Evolutionary conservation across 257 asterid species (phyloP), one percentile per base, ranked within the genome.

Genomic region (Osmanthus fragrans): DNA sequence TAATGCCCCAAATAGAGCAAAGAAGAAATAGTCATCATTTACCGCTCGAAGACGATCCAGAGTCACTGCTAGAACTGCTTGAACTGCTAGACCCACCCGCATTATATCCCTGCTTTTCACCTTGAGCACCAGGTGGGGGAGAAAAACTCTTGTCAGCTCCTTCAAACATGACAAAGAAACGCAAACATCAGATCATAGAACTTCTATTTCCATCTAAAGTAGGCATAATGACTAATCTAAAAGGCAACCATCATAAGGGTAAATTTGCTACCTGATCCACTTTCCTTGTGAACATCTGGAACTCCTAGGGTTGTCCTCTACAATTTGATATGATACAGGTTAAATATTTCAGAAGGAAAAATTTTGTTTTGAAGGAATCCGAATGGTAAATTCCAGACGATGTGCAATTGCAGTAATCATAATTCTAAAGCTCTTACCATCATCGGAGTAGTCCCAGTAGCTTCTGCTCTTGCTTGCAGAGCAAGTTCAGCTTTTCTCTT

Each of bases 401-500:
- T 47, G 56, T 47, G 56, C 21, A 47, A 47, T 47, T 47, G 21
- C 56, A 47, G 58, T 1, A 16, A 47, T 5, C 58, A 16, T 47
- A 16, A 47, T 47, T 47, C 58, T 68, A 60, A 47, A 76, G 60
- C 73, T 71, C 94, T 81, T 87, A 92, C 98, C 74, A 70, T 64
- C 36, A 45, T 13, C 13, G 77, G 79, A 84, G n/a, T 83, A 80
- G 80, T 83, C 81, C 78, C 89, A 80, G 81, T 89, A 64, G 87
- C 89, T 75, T 21, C 67, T 3, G 76, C 74, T 80, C 88, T 85
- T 18, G 90, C 89, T 85, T 87, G 96, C 34, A 75, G 90, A 68
- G 97, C 97, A 56, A 90, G 94, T 79, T 92, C 97, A 78, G 97
- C 99, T 80, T 89, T 94, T 82, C 96, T 89, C 87, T 89, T 91